Percentiles rank a stretch among this genome's conserved stretches.
These are phyloP conservation scores for Echinochloa phyllopogon DNA, from an alignment of 176 grass and related monocot genomes.

Conservation along the genomic window DNA sequence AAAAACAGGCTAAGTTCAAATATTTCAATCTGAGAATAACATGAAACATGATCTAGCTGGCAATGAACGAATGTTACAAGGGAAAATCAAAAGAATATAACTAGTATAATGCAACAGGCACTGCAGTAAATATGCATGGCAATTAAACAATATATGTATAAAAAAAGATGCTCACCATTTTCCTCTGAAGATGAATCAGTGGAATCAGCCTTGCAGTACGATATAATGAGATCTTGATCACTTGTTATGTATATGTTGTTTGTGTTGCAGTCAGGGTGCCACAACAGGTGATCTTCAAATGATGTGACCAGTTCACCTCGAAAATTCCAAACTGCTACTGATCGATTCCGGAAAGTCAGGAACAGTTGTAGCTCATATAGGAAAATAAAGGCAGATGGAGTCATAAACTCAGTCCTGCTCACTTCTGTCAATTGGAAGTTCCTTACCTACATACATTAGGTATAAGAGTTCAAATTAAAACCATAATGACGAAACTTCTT, in stretches of 20 bases:
- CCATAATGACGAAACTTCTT: background rate
- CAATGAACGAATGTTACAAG: background rate
- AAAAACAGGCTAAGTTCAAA: conserved; percentile 18
- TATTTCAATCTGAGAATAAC: background rate
- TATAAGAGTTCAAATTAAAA: conserved; percentile 37
- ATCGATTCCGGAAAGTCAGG: conserved; percentile 76
- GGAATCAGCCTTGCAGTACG: conserved; percentile 92
- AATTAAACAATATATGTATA: background rate
- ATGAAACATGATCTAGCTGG: background rate
- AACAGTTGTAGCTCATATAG: conserved; percentile 87
- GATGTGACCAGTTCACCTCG: conserved; percentile 90
- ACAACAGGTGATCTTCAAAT: conserved; percentile 92
- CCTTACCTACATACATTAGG: conserved; percentile 64
- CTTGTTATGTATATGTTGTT: conserved; percentile 98
- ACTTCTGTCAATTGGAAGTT: conserved; percentile 84
- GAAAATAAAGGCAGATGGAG: conserved; percentile 93
- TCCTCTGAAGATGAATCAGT: conserved; percentile 65
- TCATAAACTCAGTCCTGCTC: conserved; percentile 89
- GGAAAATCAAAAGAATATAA: background rate
- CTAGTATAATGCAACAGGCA: background rate
- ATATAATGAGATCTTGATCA: conserved; percentile 92
- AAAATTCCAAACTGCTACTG: conserved; percentile 94
- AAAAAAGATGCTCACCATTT: conserved; percentile 50
- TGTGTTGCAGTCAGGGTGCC: conserved; percentile 94
- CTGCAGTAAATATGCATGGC: background rate